phyloP scores from a whole-genome alignment of 2,329 filamentous ascomycete species.

The Cordyceps militaris region DNA sequence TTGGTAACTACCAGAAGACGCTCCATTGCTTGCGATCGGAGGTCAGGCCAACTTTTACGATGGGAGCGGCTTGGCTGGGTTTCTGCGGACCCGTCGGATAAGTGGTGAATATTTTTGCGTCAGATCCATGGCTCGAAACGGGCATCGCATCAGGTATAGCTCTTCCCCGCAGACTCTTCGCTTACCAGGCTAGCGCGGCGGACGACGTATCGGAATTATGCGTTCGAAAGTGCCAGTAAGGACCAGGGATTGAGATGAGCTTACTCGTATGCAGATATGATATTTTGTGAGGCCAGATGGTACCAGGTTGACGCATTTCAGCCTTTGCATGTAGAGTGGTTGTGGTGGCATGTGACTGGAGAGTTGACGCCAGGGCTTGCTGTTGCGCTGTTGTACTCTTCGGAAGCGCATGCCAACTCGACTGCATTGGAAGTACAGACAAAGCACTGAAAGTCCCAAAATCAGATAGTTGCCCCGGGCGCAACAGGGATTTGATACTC shows the following conservation, averaged over 20 bases:
- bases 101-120: not conserved
- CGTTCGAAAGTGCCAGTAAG: not conserved
- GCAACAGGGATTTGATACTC: too few species aligned
- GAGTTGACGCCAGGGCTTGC: too few species aligned
- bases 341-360: too few species aligned
- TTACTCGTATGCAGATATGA: not conserved
- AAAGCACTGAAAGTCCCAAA: too few species aligned
- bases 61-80: not conserved
- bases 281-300: not conserved
- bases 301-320: not conserved
- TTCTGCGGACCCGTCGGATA: not conserved
- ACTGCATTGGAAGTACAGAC: too few species aligned
- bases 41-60: not conserved
- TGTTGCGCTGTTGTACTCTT: too few species aligned
- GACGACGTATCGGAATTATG: not conserved
- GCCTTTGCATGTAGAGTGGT: not conserved
- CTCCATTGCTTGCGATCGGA: not conserved
- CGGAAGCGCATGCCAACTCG: too few species aligned
- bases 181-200: not conserved
- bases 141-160: not conserved
- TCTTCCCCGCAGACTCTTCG: not conserved
- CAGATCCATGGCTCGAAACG: not conserved
- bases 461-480: too few species aligned
- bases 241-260: not conserved
- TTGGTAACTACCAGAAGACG: too few species aligned